Evolutionary conservation across 176 grass and related monocot species (phyloP).

Genomic region (Juncus effusus): DNA sequence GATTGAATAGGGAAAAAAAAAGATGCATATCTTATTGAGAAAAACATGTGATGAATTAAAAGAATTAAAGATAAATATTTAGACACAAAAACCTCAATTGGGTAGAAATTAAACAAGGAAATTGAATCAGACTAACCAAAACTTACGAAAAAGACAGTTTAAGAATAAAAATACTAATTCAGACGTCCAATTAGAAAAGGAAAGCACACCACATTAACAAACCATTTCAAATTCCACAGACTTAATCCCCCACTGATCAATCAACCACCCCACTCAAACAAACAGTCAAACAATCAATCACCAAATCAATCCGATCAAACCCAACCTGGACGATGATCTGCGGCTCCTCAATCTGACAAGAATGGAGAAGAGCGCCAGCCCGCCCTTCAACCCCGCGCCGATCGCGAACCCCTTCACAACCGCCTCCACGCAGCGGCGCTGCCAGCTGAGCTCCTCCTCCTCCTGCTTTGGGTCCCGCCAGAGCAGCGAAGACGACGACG

Average conservation of each 20-base stretch:
- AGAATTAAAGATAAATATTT: too few species aligned
- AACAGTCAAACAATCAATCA: slow-evolving; percentile 5
- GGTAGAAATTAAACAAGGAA: too few species aligned
- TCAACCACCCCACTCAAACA: not conserved
- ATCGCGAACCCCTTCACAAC: slow-evolving; percentile 82
- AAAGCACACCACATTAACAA: not conserved
- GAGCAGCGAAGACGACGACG: slow-evolving; percentile 30
- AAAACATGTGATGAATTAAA: too few species aligned
- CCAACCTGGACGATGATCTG: slow-evolving; percentile 55
- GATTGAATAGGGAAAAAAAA: too few species aligned
- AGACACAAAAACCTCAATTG: too few species aligned
- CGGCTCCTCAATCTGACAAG: slow-evolving; percentile 84
- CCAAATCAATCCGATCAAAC: not conserved
- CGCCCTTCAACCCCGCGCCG: slow-evolving; percentile 79
- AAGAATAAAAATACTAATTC: not conserved
- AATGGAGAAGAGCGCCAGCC: slow-evolving; percentile 77
- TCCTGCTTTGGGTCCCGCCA: slow-evolving; percentile 7
- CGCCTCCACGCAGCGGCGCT: slow-evolving; percentile 72
- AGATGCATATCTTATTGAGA: too few species aligned
- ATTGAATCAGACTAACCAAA: too few species aligned
- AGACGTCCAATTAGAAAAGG: not conserved
- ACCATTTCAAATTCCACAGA: too few species aligned
- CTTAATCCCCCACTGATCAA: not conserved
- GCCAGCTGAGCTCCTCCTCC: slow-evolving; percentile 55
- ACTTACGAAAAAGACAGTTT: too few species aligned